These are phyloP conservation scores for Umbilicus rupestris DNA, from an alignment of 164 flowering plant species.

Conservation along the genomic window DNA sequence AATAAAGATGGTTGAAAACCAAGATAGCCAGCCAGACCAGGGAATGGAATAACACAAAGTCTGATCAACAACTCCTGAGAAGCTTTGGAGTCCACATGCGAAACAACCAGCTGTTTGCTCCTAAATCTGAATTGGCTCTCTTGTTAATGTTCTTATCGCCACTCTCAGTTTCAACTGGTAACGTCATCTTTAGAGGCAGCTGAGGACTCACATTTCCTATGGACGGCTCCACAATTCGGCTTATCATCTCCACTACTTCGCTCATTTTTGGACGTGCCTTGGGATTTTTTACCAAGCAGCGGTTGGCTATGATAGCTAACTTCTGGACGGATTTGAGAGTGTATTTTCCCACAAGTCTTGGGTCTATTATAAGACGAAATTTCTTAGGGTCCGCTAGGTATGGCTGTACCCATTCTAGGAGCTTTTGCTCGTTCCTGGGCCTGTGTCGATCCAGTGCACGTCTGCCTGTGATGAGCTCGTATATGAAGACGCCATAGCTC, in stretches of 20 bases:
- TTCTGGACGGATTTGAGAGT: slow-evolving; percentile 35
- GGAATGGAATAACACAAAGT: no score
- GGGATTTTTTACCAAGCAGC: slow-evolving; percentile 40
- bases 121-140: slow-evolving; percentile 5
- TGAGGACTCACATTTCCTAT: slow-evolving; percentile 18
- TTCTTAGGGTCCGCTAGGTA: slow-evolving; percentile 45
- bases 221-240: slow-evolving; percentile 26
- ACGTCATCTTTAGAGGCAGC: slow-evolving; percentile 8
- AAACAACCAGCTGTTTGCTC: slow-evolving; percentile 17
- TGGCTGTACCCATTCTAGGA: slow-evolving; percentile 67
- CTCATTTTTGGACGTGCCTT: slow-evolving; percentile 75
- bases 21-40: no score
- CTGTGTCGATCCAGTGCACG: slow-evolving; percentile 51
- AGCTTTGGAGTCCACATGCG: slow-evolving; percentile 21
- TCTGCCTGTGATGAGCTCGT: slow-evolving; percentile 73
- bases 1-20: no score
- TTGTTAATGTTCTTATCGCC: slow-evolving; percentile 15
- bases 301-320: slow-evolving; percentile 52
- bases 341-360: slow-evolving; percentile 40
- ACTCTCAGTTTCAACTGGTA: not conserved
- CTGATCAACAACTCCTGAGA: no score
- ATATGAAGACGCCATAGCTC: slow-evolving; percentile 78
- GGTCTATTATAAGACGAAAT: slow-evolving; percentile 49
- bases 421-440: slow-evolving; percentile 64
- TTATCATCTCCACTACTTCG: slow-evolving; percentile 64